phyloP scores from a whole-genome alignment of 371 early-diverging fungal genomes.

The Rhizopus sp. region DNA sequence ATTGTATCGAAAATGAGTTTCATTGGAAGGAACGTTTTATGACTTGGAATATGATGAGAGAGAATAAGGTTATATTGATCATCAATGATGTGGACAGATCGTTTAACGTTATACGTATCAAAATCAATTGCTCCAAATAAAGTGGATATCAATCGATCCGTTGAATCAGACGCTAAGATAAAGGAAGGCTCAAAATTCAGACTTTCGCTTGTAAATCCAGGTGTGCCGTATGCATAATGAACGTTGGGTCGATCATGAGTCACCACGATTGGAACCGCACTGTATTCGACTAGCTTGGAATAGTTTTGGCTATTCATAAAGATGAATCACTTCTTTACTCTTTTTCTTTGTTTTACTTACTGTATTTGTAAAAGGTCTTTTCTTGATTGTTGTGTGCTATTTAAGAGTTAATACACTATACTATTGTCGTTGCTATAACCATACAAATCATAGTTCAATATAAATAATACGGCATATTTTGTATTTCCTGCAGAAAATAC shows the following conservation, averaged over 20 bases:
- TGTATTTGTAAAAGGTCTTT: slow-evolving; percentile 20
- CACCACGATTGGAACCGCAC: slow-evolving; percentile 18
- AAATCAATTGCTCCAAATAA: slow-evolving; percentile 14
- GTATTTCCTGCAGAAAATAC: neutral
- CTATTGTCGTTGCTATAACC: neutral
- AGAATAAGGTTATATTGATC: slow-evolving; percentile 5
- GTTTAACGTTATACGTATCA: slow-evolving; percentile 1
- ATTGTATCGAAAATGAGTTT: neutral
- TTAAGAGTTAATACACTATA: neutral
- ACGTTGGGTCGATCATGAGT: slow-evolving; percentile 20
- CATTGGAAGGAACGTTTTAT: slow-evolving; percentile 14
- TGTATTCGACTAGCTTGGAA: slow-evolving; percentile 4
- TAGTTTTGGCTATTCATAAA: slow-evolving; percentile 6
- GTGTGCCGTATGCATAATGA: slow-evolving; percentile 18
- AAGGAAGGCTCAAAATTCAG: slow-evolving; percentile 20
- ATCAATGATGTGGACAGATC: slow-evolving; percentile 18
- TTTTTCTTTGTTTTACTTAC: slow-evolving; percentile 8
- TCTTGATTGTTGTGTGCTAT: slow-evolving; percentile 20
- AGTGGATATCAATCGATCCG: slow-evolving; percentile 11
- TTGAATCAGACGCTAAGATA: slow-evolving; percentile 20
- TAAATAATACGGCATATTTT: slow-evolving; percentile 20
- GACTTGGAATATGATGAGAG: neutral
- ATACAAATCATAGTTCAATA: slow-evolving; percentile 36
- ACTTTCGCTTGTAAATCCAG: slow-evolving; percentile 5
- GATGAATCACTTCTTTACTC: neutral